phyloP scores from a whole-genome alignment of 257 asterid species.

The Echium plantagineum region DNA sequence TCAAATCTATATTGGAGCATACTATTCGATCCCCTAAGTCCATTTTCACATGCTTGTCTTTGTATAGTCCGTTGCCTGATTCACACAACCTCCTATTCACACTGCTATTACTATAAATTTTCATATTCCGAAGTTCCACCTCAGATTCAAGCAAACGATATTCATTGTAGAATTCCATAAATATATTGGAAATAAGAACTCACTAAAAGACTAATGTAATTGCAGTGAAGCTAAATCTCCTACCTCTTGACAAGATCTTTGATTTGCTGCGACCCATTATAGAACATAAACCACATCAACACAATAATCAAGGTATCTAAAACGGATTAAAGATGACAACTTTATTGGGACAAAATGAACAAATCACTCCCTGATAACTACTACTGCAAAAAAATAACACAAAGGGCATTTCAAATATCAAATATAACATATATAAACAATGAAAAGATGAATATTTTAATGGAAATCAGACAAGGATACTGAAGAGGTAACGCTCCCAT shows the following conservation, averaged over 20 bases:
- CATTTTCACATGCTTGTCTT: neutral
- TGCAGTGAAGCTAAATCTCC: neutral
- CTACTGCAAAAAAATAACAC: neutral
- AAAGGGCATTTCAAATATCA: neutral
- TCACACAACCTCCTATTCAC: neutral
- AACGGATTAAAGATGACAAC: slow-evolving; percentile 22
- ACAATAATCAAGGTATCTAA: slow-evolving; percentile 53
- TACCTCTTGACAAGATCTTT: slow-evolving; percentile 42
- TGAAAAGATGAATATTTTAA: too few relatives aligned
- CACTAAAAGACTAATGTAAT: neutral
- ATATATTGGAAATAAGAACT: too few relatives aligned
- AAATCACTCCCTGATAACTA: neutral
- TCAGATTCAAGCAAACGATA: neutral
- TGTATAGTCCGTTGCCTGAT: neutral
- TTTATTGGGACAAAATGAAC: slow-evolving; percentile 4
- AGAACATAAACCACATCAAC: slow-evolving; percentile 65
- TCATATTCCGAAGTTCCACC: neutral
- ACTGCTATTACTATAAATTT: neutral
- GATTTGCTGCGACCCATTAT: slow-evolving; percentile 43
- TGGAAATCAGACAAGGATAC: slow-evolving; percentile 34
- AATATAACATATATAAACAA: neutral
- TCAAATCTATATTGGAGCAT: too few relatives aligned
- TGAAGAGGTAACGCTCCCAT: slow-evolving; percentile 88
- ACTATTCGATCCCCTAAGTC: too few relatives aligned
- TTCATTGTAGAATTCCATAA: too few relatives aligned